These are phyloP conservation scores for Orychophragmus violaceus DNA, from an alignment of 345 rosid genomes.

Conservation along the genomic window DNA sequence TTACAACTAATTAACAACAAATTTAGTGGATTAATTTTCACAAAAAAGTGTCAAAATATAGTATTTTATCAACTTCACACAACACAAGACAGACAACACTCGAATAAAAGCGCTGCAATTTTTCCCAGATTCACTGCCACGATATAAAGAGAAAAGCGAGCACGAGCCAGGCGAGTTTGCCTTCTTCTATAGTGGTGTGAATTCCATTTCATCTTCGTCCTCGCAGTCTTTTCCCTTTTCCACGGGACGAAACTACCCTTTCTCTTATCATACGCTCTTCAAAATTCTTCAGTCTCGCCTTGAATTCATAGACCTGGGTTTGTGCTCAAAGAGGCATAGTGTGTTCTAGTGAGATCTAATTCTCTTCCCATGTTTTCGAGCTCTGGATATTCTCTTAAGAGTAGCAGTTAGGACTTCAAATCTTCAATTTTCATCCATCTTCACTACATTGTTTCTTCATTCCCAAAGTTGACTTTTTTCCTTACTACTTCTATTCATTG, in stretches of 20 bases:
- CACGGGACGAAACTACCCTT: background rate
- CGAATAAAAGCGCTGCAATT: conserved; percentile 7
- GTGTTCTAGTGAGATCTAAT: background rate
- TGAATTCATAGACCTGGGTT: background rate
- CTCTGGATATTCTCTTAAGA: background rate
- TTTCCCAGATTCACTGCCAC: conserved; percentile 19
- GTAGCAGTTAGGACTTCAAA: background rate
- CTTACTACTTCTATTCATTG: background rate
- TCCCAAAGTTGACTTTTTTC: conserved; percentile 15
- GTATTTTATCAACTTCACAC: background rate
- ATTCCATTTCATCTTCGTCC: conserved; percentile 4
- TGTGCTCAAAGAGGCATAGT: background rate
- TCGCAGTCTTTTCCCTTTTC: background rate
- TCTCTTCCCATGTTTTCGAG: background rate
- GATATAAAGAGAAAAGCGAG: background rate
- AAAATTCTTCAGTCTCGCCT: background rate
- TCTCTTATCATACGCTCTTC: background rate
- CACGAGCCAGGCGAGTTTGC: conserved; percentile 24
- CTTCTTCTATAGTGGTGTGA: conserved; percentile 3
- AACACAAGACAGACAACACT: background rate
- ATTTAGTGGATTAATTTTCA: background rate
- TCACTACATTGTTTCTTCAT: conserved; percentile 3
- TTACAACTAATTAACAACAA: background rate
- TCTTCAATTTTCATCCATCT: background rate
- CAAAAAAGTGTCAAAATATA: background rate